A percentile compares a stretch with the other conserved stretches of the same genome.
phyloP scores from a whole-genome alignment of 2,329 filamentous ascomycete species.

The Ascosphaera pollenicola region DNA sequence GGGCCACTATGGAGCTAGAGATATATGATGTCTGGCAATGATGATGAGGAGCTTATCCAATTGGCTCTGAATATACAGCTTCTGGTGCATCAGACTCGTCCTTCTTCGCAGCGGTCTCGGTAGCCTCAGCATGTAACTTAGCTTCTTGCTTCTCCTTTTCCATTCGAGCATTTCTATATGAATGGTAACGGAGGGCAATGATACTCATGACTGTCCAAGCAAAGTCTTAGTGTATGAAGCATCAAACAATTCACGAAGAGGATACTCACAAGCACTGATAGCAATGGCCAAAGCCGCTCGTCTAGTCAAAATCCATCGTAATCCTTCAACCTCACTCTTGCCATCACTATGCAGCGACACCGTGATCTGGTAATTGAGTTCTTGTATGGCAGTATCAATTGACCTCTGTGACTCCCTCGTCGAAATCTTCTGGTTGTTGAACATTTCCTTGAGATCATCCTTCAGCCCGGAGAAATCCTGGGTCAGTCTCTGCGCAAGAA shows the following conservation, averaged over 20 bases:
- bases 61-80: background rate
- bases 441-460: slow-evolving; percentile 85
- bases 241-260: background rate
- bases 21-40: background rate
- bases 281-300: slow-evolving; percentile 39
- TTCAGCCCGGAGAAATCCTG: slow-evolving; percentile 66
- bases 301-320: slow-evolving; percentile 63
- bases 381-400: slow-evolving; percentile 74
- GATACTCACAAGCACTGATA: slow-evolving; percentile 24
- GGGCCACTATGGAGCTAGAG: too few relatives aligned
- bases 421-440: slow-evolving; percentile 86
- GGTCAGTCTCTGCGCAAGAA: slow-evolving; percentile 59
- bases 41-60: background rate
- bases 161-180: slow-evolving; percentile 16
- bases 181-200: slow-evolving; percentile 23
- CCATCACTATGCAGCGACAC: slow-evolving; percentile 74
- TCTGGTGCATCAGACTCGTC: background rate
- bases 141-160: slow-evolving; percentile 14
- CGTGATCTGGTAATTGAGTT: slow-evolving; percentile 91
- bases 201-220: slow-evolving; percentile 23
- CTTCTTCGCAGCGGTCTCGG: background rate
- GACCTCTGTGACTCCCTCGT: slow-evolving; percentile 71
- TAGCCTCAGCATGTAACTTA: background rate
- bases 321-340: slow-evolving; percentile 73
- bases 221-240: slow-evolving; percentile 4